phyloP scores from a whole-genome alignment of 495 filamentous ascomycete species.

The Penicillium silybi region DNA sequence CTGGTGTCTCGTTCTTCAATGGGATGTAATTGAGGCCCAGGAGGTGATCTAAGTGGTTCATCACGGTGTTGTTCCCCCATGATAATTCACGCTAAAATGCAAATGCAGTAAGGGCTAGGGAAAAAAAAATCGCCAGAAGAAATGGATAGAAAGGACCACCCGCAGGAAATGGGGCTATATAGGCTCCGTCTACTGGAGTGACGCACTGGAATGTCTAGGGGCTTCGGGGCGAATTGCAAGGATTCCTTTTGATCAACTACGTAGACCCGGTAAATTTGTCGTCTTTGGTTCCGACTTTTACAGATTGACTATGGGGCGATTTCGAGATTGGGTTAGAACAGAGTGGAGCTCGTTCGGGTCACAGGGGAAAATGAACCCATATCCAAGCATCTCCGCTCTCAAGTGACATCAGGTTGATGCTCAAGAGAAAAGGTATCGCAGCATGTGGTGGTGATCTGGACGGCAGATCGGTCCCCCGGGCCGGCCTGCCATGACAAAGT shows the following conservation, averaged over 20 bases:
- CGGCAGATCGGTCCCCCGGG: not conserved
- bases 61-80: not conserved
- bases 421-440: not conserved
- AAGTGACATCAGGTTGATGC: not conserved
- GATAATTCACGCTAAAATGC: not conserved
- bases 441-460: not conserved
- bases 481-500: not conserved
- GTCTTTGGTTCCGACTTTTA: too few species aligned
- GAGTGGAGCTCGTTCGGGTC: too few species aligned
- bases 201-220: not conserved
- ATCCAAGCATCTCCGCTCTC: not conserved
- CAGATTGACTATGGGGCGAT: too few species aligned
- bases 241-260: too few species aligned
- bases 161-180: not conserved
- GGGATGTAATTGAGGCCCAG: not conserved
- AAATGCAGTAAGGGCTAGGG: not conserved
- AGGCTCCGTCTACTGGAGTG: not conserved
- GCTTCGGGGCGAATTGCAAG: not conserved
- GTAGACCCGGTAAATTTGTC: too few species aligned
- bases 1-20: slow-evolving; percentile 2
- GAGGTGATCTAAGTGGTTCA: not conserved
- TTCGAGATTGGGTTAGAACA: too few species aligned
- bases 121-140: not conserved
- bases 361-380: too few species aligned
- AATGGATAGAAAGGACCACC: not conserved